Evolutionary conservation across 805 yeast species (phyloP).

Genomic region (Wickerhamiella cacticola): DNA sequence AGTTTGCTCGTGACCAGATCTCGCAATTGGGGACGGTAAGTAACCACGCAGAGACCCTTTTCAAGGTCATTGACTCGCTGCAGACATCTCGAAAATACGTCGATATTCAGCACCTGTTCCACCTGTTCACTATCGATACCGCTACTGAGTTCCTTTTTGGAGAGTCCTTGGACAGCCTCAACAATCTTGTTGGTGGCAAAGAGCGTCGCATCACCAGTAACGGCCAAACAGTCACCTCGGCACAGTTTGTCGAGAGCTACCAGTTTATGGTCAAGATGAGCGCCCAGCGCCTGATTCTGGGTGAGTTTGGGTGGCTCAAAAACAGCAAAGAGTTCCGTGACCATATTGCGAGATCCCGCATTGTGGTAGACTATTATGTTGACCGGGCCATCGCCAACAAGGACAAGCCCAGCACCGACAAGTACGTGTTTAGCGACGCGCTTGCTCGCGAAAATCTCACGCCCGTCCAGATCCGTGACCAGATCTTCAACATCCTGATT

Average conservation of each 20-base stretch:
- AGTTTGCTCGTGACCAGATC: conserved; percentile 27
- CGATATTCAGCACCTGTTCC: conserved; percentile 22
- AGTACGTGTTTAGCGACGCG: conserved; percentile 35
- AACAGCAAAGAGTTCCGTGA: conserved; percentile 28
- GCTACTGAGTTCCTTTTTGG: conserved; percentile 26
- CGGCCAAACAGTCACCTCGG: conserved; percentile 17
- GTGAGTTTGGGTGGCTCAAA: conserved; percentile 19
- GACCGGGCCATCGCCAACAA: conserved; percentile 16
- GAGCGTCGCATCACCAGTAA: neutral
- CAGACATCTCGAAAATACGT: conserved; percentile 22
- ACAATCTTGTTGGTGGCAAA: conserved; percentile 1
- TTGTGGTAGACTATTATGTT: conserved; percentile 28
- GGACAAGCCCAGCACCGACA: conserved; percentile 26
- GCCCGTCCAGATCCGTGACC: conserved; percentile 34
- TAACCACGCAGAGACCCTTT: conserved; percentile 17
- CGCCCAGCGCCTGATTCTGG: conserved; percentile 20
- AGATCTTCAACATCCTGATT: conserved; percentile 34
- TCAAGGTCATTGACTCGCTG: conserved; percentile 12
- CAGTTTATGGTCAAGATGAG: conserved; percentile 17
- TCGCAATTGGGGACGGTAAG: conserved; percentile 22
- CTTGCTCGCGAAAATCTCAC: conserved; percentile 35
- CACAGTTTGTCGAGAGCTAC: conserved; percentile 23
- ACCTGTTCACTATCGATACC: conserved; percentile 23
- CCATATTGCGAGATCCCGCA: conserved; percentile 26
- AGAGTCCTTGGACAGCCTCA: conserved; percentile 23